Evolutionary conservation across 441 rosid genomes (phyloP).

Genomic region (Adansonia madagascariensis): DNA sequence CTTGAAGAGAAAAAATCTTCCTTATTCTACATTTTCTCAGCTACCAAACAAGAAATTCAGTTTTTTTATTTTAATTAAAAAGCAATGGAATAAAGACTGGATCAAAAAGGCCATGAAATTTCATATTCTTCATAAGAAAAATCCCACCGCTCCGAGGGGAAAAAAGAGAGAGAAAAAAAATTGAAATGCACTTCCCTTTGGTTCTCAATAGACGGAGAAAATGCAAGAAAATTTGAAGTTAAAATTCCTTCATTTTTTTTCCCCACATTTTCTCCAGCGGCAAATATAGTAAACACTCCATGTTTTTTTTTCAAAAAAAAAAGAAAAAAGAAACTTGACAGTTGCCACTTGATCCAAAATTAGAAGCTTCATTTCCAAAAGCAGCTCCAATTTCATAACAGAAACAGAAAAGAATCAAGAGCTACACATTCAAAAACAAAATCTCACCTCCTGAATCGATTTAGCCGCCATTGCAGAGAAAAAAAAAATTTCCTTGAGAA

Average conservation of each 20-base stretch:
- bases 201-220: background rate
- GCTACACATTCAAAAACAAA: constrained; percentile 8
- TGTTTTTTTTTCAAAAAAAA: background rate
- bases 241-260: background rate
- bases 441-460: constrained; percentile 45
- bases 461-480: constrained; percentile 34
- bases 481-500: constrained; percentile 15
- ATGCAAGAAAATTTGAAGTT: constrained; percentile 12
- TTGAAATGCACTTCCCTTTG: background rate
- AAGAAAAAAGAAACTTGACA: background rate
- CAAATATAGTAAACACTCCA: background rate
- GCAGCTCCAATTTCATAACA: background rate
- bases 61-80: background rate
- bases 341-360: background rate
- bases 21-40: constrained; percentile 25
- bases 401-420: background rate
- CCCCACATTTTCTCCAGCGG: background rate
- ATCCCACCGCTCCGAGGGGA: background rate
- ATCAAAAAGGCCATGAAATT: background rate
- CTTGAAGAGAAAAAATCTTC: background rate
- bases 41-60: background rate
- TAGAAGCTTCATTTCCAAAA: constrained; percentile 15
- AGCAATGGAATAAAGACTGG: background rate
- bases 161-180: background rate
- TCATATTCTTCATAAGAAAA: background rate